Evolutionary conservation across 2,329 filamentous ascomycete species (phyloP).

Genomic region (Hypoxylon sp.): DNA sequence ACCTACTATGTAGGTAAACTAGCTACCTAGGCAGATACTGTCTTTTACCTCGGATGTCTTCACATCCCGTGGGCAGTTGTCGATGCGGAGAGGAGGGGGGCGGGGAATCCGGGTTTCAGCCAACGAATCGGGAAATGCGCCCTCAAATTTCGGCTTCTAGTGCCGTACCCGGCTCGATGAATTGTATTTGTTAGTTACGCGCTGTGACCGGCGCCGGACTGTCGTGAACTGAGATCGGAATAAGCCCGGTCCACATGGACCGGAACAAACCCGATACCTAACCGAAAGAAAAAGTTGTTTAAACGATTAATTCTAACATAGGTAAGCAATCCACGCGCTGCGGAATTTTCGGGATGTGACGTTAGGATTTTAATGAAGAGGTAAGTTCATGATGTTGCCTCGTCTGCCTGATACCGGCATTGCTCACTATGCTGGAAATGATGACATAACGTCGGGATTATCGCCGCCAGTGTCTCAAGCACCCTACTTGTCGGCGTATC

Average conservation of each 20-base stretch:
- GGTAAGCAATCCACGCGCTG: neutral
- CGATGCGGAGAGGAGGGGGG: slow-evolving; percentile 29
- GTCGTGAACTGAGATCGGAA: neutral
- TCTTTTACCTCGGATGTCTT: slow-evolving; percentile 32
- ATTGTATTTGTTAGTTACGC: neutral
- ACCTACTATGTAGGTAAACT: too few relatives aligned
- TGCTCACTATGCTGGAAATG: too few relatives aligned
- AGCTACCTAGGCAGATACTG: slow-evolving; percentile 1
- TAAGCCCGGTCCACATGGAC: neutral
- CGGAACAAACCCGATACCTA: neutral
- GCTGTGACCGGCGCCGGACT: neutral
- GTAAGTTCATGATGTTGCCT: neutral
- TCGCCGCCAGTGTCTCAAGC: too few relatives aligned
- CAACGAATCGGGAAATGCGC: slow-evolving; percentile 27
- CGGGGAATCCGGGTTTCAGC: slow-evolving; percentile 24
- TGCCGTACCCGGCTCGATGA: slow-evolving; percentile 11
- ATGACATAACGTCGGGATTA: too few relatives aligned
- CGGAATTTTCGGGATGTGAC: neutral
- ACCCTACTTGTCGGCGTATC: too few relatives aligned
- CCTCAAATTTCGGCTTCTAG: slow-evolving; percentile 1
- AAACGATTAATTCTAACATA: neutral
- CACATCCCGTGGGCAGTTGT: slow-evolving; percentile 17
- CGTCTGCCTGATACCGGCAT: neutral
- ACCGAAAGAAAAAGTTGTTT: neutral
- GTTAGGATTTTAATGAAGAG: neutral